Percentiles rank a stretch among this genome's conserved stretches.
Conservation (phyloP, 306 rosid genomes). For the Spatholobus suberectus region DNA sequence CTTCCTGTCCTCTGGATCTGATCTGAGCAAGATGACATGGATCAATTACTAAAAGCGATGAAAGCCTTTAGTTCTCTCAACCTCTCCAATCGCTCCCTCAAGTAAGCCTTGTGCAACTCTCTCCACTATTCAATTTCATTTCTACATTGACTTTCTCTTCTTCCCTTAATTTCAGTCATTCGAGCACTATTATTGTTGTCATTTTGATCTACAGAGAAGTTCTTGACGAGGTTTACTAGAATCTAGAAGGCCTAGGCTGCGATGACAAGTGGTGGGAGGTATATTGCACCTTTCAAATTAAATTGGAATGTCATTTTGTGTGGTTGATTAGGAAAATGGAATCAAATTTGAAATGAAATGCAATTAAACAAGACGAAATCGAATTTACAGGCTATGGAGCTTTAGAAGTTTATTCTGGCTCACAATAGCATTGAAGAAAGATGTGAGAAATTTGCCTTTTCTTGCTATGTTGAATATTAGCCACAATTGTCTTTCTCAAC, state of each 20-base stretch:
- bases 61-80: constrained; percentile 93
- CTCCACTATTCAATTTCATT: not conserved
- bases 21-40: constrained; percentile 59
- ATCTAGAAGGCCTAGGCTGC: constrained; percentile 61
- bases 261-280: constrained; percentile 99
- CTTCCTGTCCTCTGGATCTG: not conserved
- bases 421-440: constrained; percentile 83
- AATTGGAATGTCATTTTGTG: not conserved
- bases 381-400: constrained; percentile 80
- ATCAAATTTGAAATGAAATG: not conserved
- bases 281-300: not conserved
- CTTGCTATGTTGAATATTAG: constrained; percentile 79
- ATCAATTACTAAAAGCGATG: constrained; percentile 84
- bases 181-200: not conserved
- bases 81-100: constrained; percentile 92
- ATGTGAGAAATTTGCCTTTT: constrained; percentile 67
- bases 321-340: not conserved
- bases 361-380: not conserved
- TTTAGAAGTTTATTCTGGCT: constrained; percentile 85
- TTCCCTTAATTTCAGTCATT: not conserved
- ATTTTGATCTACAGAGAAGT: constrained; percentile 57
- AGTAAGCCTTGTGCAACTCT: constrained; percentile 41
- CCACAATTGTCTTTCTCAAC: constrained; percentile 76
- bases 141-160: not conserved
- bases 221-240: constrained; percentile 82